Evolutionary conservation across 257 asterid species (phyloP), one percentile per base, ranked within the genome.

Genomic region (Knoxia roxburghii): DNA sequence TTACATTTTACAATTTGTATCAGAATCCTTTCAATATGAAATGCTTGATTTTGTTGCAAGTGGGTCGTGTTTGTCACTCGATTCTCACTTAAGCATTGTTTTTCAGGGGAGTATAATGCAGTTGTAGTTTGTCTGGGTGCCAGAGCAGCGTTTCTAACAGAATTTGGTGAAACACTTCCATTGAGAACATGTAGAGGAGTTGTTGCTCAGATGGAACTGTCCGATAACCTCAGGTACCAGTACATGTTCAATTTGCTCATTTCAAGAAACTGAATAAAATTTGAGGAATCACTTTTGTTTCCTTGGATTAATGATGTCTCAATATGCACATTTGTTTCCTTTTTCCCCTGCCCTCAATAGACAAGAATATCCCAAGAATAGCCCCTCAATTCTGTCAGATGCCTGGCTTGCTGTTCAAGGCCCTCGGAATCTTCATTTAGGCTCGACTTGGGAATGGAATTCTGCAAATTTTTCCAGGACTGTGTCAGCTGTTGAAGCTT

Each of bases 381-480:
- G 96, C 32, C 99, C 99, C 13, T 91, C 97, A 15, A 84, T 94
- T 69, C 73, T 94, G 64, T 85, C 96, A 33, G 96, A 88, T 64
- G 89, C 89, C n/a, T 94, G 99, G 99, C 84, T 90, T 65, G 84
- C 99, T 10, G 81, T 88, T 23, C 93, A 80, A 20, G 95, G 95
- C 48, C 82, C 86, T 54, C 85, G 83, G 49, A 56, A 61, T 21
- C 71, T 94, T 58, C 87, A 85, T 67, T 54, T 90, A 74, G 96
- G 99, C 40, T 90, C 99, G 33, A 88, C 99, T 2, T 94, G 99
- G 97, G 96, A 88, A 41, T 94, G 99, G 99, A 85, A 77, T 35
- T 90, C 97, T 7, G 80, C 59, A 69, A 87, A 87, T 74, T 76
- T 77, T 81, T 87, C 85, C 0, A 83, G 93, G 65, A 51, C 75